Base-by-base conservation (phyloP, 2,329 filamentous ascomycete species). In the Neofusicoccum cordaticola region DNA sequence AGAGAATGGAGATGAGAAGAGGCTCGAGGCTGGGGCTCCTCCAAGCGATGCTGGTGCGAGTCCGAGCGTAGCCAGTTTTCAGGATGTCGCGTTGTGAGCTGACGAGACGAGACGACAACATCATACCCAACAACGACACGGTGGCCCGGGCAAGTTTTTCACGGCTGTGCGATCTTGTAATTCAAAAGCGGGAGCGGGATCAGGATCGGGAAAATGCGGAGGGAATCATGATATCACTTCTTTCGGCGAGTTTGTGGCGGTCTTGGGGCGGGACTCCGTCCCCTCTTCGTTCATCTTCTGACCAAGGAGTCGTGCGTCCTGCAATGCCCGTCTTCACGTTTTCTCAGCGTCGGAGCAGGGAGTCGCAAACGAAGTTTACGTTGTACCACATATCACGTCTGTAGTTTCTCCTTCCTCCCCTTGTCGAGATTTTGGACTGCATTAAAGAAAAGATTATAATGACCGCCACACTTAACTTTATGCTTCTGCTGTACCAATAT, bases 61-160 rank as follows among this genome's bases (percentile, higher is more conserved):
- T 27, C 58, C 58, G 35, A 62, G 58, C 22, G 58, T 62, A 42
- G 44, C 58, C 22, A 62, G 47, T 51, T 62, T 62, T 51, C 44
- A 51, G 44, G 58, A 62, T 42, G 58, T 62, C 58, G 58, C 44
- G 47, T 51, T 62, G 58, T 62, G 45, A 62, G 58, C 58, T 60
- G 56, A 60, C 56, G 42, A 60, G 31, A 42, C n/a, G 56, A 60
- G 56, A 60, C 42, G 41, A 60, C 41, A 45, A 42, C 41, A 39
- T 35, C 56, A 60, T 60, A 60, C 56, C 41, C 56, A 60, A 60
- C 56, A 47, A 37, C 41, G 31, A 47, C 41, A 45, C 56, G 56
- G 56, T 47, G 56, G 42, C 56, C 56, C 42, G 27, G 42, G 19
- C 56, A 47, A 31, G 31, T 37, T 60, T 60, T 60, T 47, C 41